phyloP scores from a whole-genome alignment of 805 yeast genomes.

The Sugiyamaella marilandica region DNA sequence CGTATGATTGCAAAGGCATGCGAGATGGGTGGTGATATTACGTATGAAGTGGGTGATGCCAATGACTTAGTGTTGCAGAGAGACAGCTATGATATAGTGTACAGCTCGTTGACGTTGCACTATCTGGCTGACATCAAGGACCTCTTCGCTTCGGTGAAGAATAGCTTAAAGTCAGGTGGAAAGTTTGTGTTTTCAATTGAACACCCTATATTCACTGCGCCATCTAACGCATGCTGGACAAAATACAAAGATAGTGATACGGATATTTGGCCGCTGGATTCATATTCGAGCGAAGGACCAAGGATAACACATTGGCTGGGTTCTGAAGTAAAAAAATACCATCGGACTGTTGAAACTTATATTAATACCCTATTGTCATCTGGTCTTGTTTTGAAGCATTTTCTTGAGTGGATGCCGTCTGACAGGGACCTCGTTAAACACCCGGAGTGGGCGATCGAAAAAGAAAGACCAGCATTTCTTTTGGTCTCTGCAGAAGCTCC shows the following conservation, averaged over 20 bases:
- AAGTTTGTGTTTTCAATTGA: background rate
- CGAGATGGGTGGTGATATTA: background rate
- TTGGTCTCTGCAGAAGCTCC: background rate
- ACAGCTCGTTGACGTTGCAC: background rate
- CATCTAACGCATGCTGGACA: background rate
- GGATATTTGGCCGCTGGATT: background rate
- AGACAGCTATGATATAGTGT: background rate
- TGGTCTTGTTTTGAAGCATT: background rate
- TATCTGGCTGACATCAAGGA: background rate
- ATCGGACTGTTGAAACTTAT: background rate
- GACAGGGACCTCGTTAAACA: background rate
- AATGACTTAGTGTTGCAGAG: background rate
- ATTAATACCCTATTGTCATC: background rate
- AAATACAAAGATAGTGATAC: background rate
- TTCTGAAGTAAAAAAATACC: background rate
- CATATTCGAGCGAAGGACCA: background rate
- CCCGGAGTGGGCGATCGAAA: background rate
- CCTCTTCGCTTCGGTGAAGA: background rate
- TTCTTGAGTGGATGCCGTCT: background rate
- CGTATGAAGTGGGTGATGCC: background rate
- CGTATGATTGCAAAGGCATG: background rate
- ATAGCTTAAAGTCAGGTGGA: background rate
- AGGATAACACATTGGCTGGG: background rate
- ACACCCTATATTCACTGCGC: conserved; percentile 1
- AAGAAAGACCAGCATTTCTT: background rate